phyloP scores from a whole-genome alignment of 1,284 basidiomycete genomes.

The Pholiota adiposa region DNA sequence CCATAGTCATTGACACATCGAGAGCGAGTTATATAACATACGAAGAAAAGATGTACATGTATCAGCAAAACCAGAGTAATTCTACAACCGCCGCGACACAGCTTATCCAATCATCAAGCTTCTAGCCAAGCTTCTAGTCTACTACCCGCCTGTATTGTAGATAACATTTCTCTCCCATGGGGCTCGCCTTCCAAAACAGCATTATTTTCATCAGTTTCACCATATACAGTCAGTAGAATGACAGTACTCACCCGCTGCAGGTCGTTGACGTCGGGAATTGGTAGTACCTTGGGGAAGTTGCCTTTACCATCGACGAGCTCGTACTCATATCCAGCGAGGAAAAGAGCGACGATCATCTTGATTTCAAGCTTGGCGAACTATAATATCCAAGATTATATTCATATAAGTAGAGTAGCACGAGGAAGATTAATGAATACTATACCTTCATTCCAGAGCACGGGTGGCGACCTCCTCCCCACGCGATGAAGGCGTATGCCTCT shows the following conservation, averaged over 20 bases:
- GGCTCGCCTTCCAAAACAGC: conserved; percentile 18
- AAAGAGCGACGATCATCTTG: conserved; percentile 35
- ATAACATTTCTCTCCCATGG: conserved; percentile 26
- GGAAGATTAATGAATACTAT: background rate
- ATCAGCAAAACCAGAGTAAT: too few species aligned
- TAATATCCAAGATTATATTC: too few species aligned
- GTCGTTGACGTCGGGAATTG: conserved; percentile 31
- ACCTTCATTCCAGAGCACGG: conserved; percentile 36
- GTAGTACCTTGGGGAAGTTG: conserved; percentile 22
- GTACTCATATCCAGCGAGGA: conserved; percentile 36
- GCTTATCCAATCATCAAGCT: background rate
- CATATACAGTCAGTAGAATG: background rate
- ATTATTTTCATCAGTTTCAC: background rate
- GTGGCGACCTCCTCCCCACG: conserved; percentile 41
- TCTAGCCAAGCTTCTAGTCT: conserved; percentile 18
- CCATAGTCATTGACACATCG: too few species aligned
- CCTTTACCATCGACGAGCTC: conserved; percentile 32
- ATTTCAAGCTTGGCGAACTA: conserved; percentile 39
- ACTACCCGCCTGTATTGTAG: conserved; percentile 25
- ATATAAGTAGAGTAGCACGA: background rate
- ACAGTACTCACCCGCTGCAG: conserved; percentile 25
- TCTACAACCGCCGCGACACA: too few species aligned
- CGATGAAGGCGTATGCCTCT: conserved; percentile 32
- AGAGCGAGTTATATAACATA: too few species aligned
- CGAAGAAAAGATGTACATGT: too few species aligned